These are phyloP conservation scores for Chenopodium formosanum DNA, from an alignment of 148 eudicot genomes.

Conservation along the genomic window DNA sequence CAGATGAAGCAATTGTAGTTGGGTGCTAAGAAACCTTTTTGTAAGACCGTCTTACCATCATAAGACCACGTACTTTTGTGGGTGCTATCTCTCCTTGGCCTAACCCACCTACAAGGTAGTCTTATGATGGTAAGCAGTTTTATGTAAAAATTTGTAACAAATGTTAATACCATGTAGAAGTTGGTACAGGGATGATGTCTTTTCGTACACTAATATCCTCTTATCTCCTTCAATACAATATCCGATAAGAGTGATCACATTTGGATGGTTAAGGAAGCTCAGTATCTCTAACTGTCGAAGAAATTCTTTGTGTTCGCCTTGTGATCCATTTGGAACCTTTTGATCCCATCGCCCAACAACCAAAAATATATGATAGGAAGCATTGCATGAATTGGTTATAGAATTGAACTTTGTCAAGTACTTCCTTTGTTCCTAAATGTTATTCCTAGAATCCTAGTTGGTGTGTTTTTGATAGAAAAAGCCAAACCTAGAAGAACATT, in stretches of 20 bases:
- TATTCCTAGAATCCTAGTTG: too few relatives aligned
- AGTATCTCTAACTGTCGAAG: constrained; percentile 45
- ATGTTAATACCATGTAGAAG: constrained; percentile 37
- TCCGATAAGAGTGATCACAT: constrained; percentile 47
- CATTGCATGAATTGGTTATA: background rate
- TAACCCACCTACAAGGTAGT: too few relatives aligned
- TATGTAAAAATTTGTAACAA: background rate
- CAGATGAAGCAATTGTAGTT: background rate
- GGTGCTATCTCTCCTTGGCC: too few relatives aligned
- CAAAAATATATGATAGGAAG: background rate
- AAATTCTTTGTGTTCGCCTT: constrained; percentile 44
- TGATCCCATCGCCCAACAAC: constrained; percentile 30
- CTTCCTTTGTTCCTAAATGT: too few relatives aligned
- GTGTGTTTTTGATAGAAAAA: too few relatives aligned
- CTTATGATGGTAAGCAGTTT: too few relatives aligned
- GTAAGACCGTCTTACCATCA: too few relatives aligned
- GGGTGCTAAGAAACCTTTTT: background rate
- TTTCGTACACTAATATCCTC: constrained; percentile 66
- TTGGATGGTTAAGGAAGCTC: constrained; percentile 45
- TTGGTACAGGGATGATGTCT: constrained; percentile 52
- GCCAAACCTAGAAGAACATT: too few relatives aligned
- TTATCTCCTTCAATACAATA: constrained; percentile 59
- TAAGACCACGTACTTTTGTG: too few relatives aligned
- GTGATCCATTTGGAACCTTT: constrained; percentile 26
- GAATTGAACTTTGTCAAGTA: too few relatives aligned